phyloP scores from a whole-genome alignment of 2,329 filamentous ascomycete species.

The Harringtonia lauricola region DNA sequence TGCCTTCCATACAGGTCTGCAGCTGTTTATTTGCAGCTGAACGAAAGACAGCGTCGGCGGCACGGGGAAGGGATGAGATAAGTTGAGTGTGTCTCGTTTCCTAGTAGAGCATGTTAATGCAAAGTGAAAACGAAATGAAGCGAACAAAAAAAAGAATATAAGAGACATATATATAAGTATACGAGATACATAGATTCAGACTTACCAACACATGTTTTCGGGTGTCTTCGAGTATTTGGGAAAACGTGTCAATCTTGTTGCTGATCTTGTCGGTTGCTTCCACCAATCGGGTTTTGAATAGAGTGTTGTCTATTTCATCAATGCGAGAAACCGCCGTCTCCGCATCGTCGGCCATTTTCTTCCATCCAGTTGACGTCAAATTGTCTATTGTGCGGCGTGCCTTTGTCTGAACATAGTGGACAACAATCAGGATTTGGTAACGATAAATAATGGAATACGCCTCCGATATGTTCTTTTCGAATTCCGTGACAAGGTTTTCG shows the following conservation, averaged over 20 bases:
- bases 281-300: neutral
- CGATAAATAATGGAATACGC: neutral
- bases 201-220: neutral
- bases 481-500: neutral
- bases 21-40: neutral
- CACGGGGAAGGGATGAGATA: neutral
- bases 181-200: too few species aligned
- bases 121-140: too few species aligned
- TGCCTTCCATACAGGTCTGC: neutral
- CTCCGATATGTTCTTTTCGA: neutral
- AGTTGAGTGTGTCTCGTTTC: neutral
- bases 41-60: neutral
- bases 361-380: neutral
- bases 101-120: neutral
- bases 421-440: neutral
- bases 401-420: neutral
- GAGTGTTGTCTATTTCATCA: neutral
- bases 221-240: neutral
- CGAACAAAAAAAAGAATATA: too few species aligned
- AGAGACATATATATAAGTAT: neutral
- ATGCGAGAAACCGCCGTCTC: neutral
- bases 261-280: neutral
- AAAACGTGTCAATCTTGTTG: neutral
- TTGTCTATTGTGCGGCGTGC: neutral
- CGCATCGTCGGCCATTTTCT: neutral